Base-by-base conservation (phyloP, 345 rosid genomes). In the Heritiera fomes region DNA sequence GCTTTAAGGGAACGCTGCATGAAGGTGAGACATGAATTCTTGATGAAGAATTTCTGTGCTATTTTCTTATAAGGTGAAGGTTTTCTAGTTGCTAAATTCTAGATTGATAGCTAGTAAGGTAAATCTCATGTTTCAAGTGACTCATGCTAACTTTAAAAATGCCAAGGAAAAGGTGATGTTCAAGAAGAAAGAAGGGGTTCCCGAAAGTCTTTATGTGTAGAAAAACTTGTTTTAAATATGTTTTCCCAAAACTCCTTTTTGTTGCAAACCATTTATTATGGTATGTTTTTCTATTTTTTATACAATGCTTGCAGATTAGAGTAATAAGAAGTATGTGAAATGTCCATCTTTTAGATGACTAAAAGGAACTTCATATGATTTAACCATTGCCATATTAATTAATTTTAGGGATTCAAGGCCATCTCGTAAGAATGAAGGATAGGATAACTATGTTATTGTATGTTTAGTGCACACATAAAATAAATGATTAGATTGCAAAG, bases 171-270 rank as follows among this genome's bases (percentile, higher is more conserved):
- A 93, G 92, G 98, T 97, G 80, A 94, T 94, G 99, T 93, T 87
- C 91, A 97, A 97, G 90, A 97, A 94, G 95, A 94, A 94, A 73
- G 99, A 96, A 87, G 99, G 99, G 55, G 98, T 96, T 30, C 99
- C 98, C 4, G 99, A 94, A 87, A 98, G 98, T 55, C 94, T 97
- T 38, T 97, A 94, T 81, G 90, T 97, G 97, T 94, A 87, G 90
- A 68, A 67, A 34, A 20, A 52, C 41, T 20, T 43, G 28, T 67
- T 45, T 47, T 2, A 8, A 0, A 47, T 2, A 47, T 47, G 52
- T 47, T 47, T 47, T 11, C 2, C 60, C 41, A 18, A 71, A 0
- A 13, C 12, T 1, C 9, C 9, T 46, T 46, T 46, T 9, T 1
- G 0, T 12, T 12, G 4, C 53, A 49, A 12, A 49, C 3, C 15